Evolutionary conservation across 2,329 filamentous ascomycete species (phyloP).

Genomic region (Dactylellina leptospora): DNA sequence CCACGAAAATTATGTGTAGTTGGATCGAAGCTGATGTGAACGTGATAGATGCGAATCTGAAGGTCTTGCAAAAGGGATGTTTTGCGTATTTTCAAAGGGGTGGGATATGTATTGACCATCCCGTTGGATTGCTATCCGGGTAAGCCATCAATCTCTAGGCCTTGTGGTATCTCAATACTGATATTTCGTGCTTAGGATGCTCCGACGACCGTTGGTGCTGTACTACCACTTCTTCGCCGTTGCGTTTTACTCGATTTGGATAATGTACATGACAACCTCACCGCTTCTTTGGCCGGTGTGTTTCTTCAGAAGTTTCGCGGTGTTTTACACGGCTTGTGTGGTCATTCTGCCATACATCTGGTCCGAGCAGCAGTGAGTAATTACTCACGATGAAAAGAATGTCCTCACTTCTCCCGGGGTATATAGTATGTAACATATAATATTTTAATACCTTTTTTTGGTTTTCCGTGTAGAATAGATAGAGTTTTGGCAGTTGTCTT

Average conservation of each 20-base stretch:
- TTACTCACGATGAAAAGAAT: no score
- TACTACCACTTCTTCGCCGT: constrained; percentile 95
- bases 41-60: constrained; percentile 71
- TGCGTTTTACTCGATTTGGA: constrained; percentile 85
- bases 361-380: constrained; percentile 66
- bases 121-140: constrained; percentile 81
- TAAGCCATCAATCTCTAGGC: constrained; percentile 16
- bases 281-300: constrained; percentile 71
- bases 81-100: constrained; percentile 88
- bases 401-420: no score
- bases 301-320: constrained; percentile 71
- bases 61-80: constrained; percentile 84
- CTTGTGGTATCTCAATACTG: constrained; percentile 2
- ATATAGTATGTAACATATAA: no score
- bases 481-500: no score
- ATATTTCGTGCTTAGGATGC: constrained; percentile 63
- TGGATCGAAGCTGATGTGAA: background rate
- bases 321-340: constrained; percentile 81
- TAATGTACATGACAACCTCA: constrained; percentile 66
- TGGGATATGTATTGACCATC: constrained; percentile 76
- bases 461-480: no score
- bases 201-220: constrained; percentile 78
- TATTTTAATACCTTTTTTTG: no score
- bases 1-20: constrained; percentile 7
- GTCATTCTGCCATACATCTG: constrained; percentile 86